Conservation (phyloP, 2,329 filamentous ascomycete genomes). For the Talaromyces sp. region DNA sequence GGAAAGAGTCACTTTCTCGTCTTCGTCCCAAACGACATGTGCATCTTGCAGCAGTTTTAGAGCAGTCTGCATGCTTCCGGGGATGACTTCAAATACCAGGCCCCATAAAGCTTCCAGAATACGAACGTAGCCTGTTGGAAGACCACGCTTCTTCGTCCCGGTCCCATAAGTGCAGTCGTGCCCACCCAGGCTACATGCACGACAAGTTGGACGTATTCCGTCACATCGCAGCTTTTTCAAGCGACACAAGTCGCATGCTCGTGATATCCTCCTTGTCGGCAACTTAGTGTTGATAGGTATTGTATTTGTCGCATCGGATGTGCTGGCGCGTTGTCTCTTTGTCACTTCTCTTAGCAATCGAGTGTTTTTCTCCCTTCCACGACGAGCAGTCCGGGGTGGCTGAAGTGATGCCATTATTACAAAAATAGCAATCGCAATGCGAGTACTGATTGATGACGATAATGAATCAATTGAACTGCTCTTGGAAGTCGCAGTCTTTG, state of each 20-base stretch:
- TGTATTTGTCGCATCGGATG: background rate
- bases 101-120: slow-evolving; percentile 5
- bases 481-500: background rate
- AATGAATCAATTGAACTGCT: background rate
- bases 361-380: background rate
- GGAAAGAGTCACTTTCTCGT: background rate
- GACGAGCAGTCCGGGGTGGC: background rate
- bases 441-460: background rate
- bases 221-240: background rate
- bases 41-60: background rate
- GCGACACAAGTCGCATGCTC: background rate
- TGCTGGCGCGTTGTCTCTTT: background rate
- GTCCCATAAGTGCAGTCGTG: slow-evolving; percentile 2
- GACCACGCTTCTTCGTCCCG: slow-evolving; percentile 2
- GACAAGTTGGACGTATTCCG: background rate
- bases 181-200: background rate
- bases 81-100: background rate
- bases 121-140: slow-evolving; percentile 5
- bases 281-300: background rate
- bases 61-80: background rate
- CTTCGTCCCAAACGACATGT: background rate
- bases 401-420: background rate
- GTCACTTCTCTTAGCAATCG: background rate
- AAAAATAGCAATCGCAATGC: background rate
- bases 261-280: background rate